Base-by-base conservation (phyloP, 495 filamentous ascomycete genomes). In the Penicillium bovifimosum region DNA sequence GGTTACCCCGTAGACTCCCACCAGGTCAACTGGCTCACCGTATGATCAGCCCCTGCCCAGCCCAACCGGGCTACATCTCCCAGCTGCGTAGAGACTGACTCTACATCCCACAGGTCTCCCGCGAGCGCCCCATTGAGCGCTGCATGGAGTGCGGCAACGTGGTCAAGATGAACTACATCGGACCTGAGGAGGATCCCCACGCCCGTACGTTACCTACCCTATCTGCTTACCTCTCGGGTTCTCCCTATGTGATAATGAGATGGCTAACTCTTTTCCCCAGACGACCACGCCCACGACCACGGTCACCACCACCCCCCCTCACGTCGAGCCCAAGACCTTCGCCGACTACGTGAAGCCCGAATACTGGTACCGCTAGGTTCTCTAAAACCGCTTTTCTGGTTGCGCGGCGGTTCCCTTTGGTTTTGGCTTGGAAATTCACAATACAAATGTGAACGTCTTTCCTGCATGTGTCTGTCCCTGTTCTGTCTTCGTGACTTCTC, bases 91-190 rank as follows among this genome's bases (percentile, higher is more conserved):
- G 20, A 38, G 34, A 29, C 44, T 56, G 35, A 61, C 49, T 11
- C 14, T 26, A 1, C 1, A 2, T 0, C 18, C 32, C 32, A 41
- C 59, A 92, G 88, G 84, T 91, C 69, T 86, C 88, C 63, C 89
- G 90, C 63, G 86, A 90, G 55, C 91, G 91, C 70, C 93, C 93
- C 35, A 65, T 96, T 55, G 84, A 93, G 75, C 88, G 93, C 62
- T 98, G 93, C 84, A 78, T 81, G 65, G 93, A 98, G 79, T 98
- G 93, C 78, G 95, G 95, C 46, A 84, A 82, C 75, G 88, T 91
- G 59, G 87, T 91, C 74, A 96, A 95, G 84, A 89, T 96, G 84
- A 88, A 96, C 68, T 98, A 96, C 69, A 69, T 96, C 50, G 93
- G 93, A 32, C 87, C 90, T 27, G 63, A 79, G 63, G 86, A 87